Evolutionary conservation across 75 land plant species (phyloP), one percentile per base, ranked within the genome.

Genomic region (Picea glauca): DNA sequence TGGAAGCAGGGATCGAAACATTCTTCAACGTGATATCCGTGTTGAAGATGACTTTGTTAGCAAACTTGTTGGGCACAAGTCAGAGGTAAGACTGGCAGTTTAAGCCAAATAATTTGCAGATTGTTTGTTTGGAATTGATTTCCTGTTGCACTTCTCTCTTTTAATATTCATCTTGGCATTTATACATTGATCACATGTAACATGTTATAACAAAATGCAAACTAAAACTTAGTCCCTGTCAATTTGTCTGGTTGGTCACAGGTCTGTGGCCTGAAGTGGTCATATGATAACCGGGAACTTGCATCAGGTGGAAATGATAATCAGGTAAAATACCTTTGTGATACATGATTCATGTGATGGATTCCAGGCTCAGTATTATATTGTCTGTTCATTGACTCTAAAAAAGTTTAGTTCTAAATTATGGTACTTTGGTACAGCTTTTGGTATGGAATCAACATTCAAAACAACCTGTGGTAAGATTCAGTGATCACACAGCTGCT

Each of bases 221-320:
- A 74, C 18, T 23, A n/a, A 31, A 75, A 75, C 7, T 23, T 7
- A 59, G 77, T 76, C 62, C 50, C 43, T 15, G 67, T 21, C n/a
- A 62, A 77, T 12, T 33, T 77, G 20, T 65, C 0, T 78, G 15
- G 50, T 78, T 50, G 21, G 20, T 32, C 43, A 77, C 82, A 94
- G 98, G 98, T 98, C 1, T 98, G 99, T 84, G 99, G 99, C 58
- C 80, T 98, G 67, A 98, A 98, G 81, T 98, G 99, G 99, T 98
- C 99, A 1, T 91, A 93, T 83, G 99, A 98, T 85, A 96, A 98
- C 83, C 86, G 99, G 61, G 99, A 98, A 79, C 94, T 98, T 77
- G 99, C 99, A 68, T 98, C 99, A 54, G 99, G 99, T 40, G 99
- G 99, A 54, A 98, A 98, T 83, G 99, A 98, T 77, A 98, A 98